These are phyloP conservation scores for Penicillium crustosum DNA, from an alignment of 2,329 filamentous ascomycete species.

Conservation along the genomic window DNA sequence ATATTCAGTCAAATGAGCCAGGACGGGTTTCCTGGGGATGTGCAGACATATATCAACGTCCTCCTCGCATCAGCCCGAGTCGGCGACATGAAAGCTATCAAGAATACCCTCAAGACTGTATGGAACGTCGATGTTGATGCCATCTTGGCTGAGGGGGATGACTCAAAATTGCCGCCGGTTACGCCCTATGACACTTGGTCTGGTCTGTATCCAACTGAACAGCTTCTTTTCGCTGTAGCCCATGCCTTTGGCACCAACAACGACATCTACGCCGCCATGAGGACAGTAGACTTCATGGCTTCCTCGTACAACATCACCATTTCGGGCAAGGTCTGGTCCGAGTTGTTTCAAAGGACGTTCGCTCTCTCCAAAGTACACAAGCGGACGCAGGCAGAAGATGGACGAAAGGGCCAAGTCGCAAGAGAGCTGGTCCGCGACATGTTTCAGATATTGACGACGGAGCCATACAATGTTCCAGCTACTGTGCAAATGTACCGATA, in stretches of 20 bases:
- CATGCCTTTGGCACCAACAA: constrained; percentile 68
- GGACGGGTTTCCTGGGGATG: constrained; percentile 47
- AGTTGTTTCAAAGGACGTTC: constrained; percentile 67
- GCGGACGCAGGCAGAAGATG: constrained; percentile 3
- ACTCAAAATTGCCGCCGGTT: constrained; percentile 34
- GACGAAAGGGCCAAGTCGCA: constrained; percentile 37
- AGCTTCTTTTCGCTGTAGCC: constrained; percentile 65
- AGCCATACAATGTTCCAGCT: constrained; percentile 58
- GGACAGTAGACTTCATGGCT: constrained; percentile 64
- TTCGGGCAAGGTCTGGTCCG: constrained; percentile 60
- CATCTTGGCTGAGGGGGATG: constrained; percentile 38
- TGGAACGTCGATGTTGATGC: constrained; percentile 56
- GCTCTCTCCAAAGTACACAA: constrained; percentile 48
- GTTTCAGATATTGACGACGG: constrained; percentile 59
- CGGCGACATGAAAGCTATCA: constrained; percentile 50
- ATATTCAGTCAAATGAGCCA: constrained; percentile 52
- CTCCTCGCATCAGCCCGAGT: constrained; percentile 56
- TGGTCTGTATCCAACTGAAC: constrained; percentile 57
- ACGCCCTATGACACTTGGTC: constrained; percentile 49
- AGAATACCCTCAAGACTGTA: constrained; percentile 50
- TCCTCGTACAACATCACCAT: constrained; percentile 60
- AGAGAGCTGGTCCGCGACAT: constrained; percentile 52
- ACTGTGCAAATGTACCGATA: constrained; percentile 56
- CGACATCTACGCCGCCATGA: constrained; percentile 58
- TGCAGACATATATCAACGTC: constrained; percentile 54